phyloP scores from a whole-genome alignment of 129 eudicot genomes.

The Glebionis coronaria region DNA sequence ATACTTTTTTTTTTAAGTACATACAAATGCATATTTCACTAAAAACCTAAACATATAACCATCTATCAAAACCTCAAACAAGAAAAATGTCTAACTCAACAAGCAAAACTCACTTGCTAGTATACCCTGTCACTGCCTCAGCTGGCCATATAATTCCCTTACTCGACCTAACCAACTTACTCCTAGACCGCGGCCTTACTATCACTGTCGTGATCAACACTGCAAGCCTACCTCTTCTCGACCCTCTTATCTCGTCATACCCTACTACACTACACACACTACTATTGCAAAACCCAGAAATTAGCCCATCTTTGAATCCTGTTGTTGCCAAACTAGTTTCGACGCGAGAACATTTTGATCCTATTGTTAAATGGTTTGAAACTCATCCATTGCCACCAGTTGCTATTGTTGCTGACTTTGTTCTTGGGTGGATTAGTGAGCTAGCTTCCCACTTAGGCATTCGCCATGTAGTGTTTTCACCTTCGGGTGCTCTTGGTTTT shows the following conservation, averaged over 20 bases:
- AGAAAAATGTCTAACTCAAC: constrained; percentile 8
- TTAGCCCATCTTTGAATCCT: constrained; percentile 42
- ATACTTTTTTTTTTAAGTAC: too few relatives aligned
- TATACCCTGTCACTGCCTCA: constrained; percentile 67
- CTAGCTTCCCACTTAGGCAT: too few relatives aligned
- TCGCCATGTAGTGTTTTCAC: too few relatives aligned
- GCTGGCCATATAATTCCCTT: constrained; percentile 76
- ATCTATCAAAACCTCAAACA: background rate
- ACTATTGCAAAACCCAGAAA: constrained; percentile 33
- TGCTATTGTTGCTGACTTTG: background rate
- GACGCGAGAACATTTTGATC: constrained; percentile 17
- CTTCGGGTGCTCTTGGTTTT: too few relatives aligned
- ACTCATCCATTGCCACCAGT: constrained; percentile 29
- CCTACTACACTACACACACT: constrained; percentile 48
- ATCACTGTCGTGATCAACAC: constrained; percentile 58
- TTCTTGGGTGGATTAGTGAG: too few relatives aligned
- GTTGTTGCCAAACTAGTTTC: constrained; percentile 7
- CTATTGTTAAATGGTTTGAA: constrained; percentile 26
- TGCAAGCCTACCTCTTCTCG: constrained; percentile 43
- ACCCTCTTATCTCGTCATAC: constrained; percentile 47
- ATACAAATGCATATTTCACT: too few relatives aligned
- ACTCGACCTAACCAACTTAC: constrained; percentile 59
- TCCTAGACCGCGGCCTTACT: constrained; percentile 52
- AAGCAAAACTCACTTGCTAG: constrained; percentile 44
- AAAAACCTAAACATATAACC: too few relatives aligned